A percentile compares a stretch with the other conserved stretches of the same genome.
phyloP scores from a whole-genome alignment of 2,329 filamentous ascomycete species.

The Penicillium digitatum region DNA sequence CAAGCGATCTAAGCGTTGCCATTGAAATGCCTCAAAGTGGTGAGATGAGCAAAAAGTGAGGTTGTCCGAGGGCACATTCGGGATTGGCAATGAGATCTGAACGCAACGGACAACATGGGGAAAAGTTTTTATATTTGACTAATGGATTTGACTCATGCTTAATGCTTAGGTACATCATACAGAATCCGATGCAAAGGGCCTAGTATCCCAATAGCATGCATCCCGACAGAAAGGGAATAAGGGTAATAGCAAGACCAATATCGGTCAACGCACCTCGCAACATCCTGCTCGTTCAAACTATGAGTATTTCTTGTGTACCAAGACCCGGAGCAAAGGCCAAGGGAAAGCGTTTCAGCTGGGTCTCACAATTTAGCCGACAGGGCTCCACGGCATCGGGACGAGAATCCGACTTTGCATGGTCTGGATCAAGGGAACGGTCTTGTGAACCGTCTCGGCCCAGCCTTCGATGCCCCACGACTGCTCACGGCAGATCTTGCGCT shows the following conservation, averaged over 20 bases:
- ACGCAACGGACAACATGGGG: not conserved
- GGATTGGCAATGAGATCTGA: not conserved
- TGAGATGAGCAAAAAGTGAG: constrained; percentile 17
- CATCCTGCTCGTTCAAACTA: not conserved
- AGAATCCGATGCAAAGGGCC: constrained; percentile 6
- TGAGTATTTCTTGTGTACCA: not conserved
- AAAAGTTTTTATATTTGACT: constrained; percentile 1
- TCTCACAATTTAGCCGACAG: constrained; percentile 61
- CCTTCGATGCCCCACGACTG: constrained; percentile 93
- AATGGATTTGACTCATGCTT: constrained; percentile 7
- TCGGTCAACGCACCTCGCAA: not conserved
- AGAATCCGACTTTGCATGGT: constrained; percentile 92
- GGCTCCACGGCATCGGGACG: constrained; percentile 94
- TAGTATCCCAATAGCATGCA: not conserved
- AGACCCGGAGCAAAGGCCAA: not conserved
- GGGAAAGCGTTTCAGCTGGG: not conserved
- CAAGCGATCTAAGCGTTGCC: constrained; percentile 7
- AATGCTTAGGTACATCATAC: constrained; percentile 24
- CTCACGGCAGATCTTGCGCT: constrained; percentile 83
- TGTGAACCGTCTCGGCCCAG: constrained; percentile 96
- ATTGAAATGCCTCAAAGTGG: constrained; percentile 12
- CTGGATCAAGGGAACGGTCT: constrained; percentile 95
- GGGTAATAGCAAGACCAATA: not conserved
- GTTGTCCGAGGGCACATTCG: constrained; percentile 15
- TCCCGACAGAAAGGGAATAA: not conserved